These are phyloP conservation scores for Cercis canadensis DNA, from an alignment of 306 rosid species.

Conservation along the genomic window DNA sequence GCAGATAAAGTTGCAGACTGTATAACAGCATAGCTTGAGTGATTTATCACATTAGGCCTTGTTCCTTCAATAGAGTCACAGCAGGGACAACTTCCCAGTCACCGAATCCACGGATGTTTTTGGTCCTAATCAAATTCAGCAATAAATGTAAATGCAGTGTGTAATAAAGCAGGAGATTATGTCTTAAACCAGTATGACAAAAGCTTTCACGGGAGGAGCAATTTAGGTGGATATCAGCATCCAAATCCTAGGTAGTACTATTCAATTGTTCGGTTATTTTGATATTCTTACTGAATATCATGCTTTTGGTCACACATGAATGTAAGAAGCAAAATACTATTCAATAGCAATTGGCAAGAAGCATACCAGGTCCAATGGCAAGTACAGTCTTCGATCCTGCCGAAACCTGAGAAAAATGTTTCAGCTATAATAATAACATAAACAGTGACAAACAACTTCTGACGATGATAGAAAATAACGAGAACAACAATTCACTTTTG, in stretches of 20 bases:
- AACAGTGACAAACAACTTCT: not conserved
- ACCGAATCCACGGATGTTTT: slow-evolving; percentile 69
- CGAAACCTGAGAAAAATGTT: slow-evolving; percentile 58
- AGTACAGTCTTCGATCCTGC: slow-evolving; percentile 92
- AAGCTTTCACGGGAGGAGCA: not conserved
- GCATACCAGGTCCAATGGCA: slow-evolving; percentile 91
- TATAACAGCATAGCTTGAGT: slow-evolving; percentile 15
- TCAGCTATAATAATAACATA: not conserved
- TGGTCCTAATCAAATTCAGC: slow-evolving; percentile 62
- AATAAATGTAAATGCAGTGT: not conserved
- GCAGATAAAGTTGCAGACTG: not conserved
- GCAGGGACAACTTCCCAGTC: slow-evolving; percentile 72
- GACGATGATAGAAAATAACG: not conserved
- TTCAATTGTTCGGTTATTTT: slow-evolving; percentile 17
- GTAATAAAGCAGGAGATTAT: slow-evolving; percentile 13
- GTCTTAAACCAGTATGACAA: too few relatives aligned
- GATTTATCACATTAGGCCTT: slow-evolving; percentile 18
- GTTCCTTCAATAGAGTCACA: slow-evolving; percentile 49
- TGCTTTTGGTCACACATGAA: not conserved
- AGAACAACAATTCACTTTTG: not conserved
- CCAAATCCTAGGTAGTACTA: slow-evolving; percentile 22
- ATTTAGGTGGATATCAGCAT: slow-evolving; percentile 10
- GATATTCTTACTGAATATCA: not conserved
- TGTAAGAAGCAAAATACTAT: slow-evolving; percentile 25
- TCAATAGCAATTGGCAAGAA: slow-evolving; percentile 28